Percentiles rank a stretch among this genome's conserved stretches.
These are phyloP conservation scores for Penicillium tannophilum DNA, from an alignment of 495 filamentous ascomycete genomes.

Conservation along the genomic window DNA sequence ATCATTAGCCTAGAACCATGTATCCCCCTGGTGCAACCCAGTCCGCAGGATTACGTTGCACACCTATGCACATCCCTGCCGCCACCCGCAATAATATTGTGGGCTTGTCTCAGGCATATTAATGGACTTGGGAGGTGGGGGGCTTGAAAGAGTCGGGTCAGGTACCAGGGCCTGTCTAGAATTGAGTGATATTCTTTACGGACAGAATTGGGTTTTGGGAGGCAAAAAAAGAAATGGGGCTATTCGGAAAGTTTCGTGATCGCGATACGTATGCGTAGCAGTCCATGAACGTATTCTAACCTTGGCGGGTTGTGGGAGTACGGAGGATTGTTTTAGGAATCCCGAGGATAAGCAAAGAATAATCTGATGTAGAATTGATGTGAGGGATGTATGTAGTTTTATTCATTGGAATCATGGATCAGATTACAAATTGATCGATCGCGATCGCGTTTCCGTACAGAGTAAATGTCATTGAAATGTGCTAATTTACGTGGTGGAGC, in stretches of 20 bases:
- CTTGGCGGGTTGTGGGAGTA: no score
- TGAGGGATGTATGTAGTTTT: no score
- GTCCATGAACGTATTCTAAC: no score
- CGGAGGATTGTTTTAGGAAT: no score
- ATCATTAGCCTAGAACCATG: conserved; percentile 4
- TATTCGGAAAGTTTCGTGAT: conserved; percentile 2
- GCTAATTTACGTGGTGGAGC: background rate
- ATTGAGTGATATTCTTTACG: background rate
- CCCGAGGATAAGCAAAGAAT: no score
- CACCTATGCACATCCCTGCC: conserved; percentile 14
- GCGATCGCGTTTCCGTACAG: background rate
- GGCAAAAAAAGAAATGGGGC: background rate
- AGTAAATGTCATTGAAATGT: background rate
- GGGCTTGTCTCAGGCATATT: conserved; percentile 22
- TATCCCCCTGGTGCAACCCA: conserved; percentile 10
- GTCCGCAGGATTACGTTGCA: conserved; percentile 11
- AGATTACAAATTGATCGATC: background rate
- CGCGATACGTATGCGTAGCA: background rate
- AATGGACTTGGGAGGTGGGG: conserved; percentile 6
- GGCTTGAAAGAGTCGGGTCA: background rate
- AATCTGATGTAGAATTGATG: no score
- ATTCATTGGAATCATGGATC: no score
- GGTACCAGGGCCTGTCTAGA: conserved; percentile 7
- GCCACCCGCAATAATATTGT: conserved; percentile 14
- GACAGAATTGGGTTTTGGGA: background rate